Evolutionary conservation across 2,329 filamentous ascomycete species (phyloP).

Genomic region (Venturia asperata): DNA sequence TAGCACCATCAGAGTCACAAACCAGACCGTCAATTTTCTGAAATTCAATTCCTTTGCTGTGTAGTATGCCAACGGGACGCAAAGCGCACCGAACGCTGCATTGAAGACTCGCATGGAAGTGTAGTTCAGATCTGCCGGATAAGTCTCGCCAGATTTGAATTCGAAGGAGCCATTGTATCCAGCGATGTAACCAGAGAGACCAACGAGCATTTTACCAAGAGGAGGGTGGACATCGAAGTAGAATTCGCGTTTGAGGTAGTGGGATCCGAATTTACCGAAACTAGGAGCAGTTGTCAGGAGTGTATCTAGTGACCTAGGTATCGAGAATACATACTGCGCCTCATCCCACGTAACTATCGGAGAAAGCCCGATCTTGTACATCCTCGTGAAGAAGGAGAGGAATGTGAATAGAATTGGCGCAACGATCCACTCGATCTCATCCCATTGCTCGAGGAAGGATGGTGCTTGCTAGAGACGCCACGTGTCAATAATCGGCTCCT

Average conservation of each 20-base stretch:
- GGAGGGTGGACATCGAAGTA: conserved; percentile 98
- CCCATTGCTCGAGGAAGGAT: conserved; percentile 55
- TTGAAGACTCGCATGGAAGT: conserved; percentile 99
- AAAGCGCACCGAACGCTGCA: conserved; percentile 84
- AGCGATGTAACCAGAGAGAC: conserved; percentile 88
- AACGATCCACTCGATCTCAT: conserved; percentile 55
- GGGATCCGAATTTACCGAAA: conserved; percentile 96
- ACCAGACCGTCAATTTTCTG: conserved; percentile 80
- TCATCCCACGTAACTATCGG: conserved; percentile 71
- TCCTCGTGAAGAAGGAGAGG: conserved; percentile 58
- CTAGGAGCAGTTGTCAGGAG: conserved; percentile 39
- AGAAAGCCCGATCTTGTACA: conserved; percentile 62
- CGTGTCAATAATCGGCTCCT: background rate
- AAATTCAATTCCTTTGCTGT: conserved; percentile 89
- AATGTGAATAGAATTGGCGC: conserved; percentile 58
- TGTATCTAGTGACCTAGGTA: background rate
- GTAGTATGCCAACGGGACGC: conserved; percentile 89
- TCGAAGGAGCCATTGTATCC: conserved; percentile 99
- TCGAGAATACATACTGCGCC: conserved; percentile 53
- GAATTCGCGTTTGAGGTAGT: conserved; percentile 98
- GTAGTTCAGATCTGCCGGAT: conserved; percentile 89
- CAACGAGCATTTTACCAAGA: conserved; percentile 96
- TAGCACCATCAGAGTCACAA: conserved; percentile 92
- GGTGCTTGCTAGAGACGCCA: conserved; percentile 31
- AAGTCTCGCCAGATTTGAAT: conserved; percentile 96